Conservation (phyloP, 306 rosid species). For the Rosa rugosa region DNA sequence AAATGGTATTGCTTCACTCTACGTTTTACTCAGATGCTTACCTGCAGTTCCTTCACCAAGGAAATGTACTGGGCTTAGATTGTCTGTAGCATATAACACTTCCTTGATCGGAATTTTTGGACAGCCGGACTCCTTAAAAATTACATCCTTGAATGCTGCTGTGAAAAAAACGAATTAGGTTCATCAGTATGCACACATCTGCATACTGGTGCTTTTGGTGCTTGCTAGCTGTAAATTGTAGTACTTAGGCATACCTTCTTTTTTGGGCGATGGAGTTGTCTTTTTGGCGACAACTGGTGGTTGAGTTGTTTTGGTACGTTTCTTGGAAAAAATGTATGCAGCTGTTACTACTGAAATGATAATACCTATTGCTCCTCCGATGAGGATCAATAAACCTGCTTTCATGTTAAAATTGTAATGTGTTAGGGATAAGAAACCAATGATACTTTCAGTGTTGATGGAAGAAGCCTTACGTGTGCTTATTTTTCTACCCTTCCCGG, state of each 20-base stretch:
- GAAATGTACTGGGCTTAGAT: constrained; percentile 43
- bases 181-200: not conserved
- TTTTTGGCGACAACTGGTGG: constrained; percentile 12
- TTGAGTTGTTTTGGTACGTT: constrained; percentile 27
- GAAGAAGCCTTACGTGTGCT: constrained; percentile 10
- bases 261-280: constrained; percentile 14
- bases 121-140: constrained; percentile 33
- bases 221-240: not conserved
- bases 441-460: not conserved
- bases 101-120: constrained; percentile 41
- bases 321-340: constrained; percentile 20
- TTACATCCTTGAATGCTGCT: constrained; percentile 26
- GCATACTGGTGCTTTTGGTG: not conserved
- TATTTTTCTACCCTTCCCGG: not conserved
- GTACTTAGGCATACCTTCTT: constrained; percentile 26
- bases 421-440: constrained; percentile 7
- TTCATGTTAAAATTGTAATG: constrained; percentile 9
- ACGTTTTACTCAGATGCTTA: constrained; percentile 14
- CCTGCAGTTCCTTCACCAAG: constrained; percentile 58
- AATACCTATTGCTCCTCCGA: constrained; percentile 29
- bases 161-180: not conserved
- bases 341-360: constrained; percentile 11
- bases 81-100: constrained; percentile 47
- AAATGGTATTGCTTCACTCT: not conserved
- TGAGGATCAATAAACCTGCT: constrained; percentile 33